Evolutionary conservation across 371 early-diverging fungal species (phyloP).

Genomic region (Mycotypha africana): DNA sequence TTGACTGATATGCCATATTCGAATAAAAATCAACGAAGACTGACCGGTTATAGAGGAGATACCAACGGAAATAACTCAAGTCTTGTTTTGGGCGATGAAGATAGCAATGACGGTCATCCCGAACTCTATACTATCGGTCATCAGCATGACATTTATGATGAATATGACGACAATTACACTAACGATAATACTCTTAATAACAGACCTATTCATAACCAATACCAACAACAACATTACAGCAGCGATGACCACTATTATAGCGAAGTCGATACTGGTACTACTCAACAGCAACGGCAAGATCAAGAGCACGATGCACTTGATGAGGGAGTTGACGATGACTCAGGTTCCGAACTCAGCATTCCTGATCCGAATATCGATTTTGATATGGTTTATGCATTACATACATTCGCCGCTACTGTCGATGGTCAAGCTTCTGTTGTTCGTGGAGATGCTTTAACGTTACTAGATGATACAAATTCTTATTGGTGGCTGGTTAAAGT

Average conservation of each 20-base stretch:
- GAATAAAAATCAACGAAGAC: conserved; percentile 14
- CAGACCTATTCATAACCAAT: conserved; percentile 36
- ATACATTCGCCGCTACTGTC: conserved; percentile 91
- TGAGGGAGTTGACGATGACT: conserved; percentile 46
- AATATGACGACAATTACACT: conserved; percentile 32
- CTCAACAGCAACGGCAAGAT: no score
- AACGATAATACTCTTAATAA: no score
- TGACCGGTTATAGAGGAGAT: conserved; percentile 19
- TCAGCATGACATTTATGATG: conserved; percentile 19
- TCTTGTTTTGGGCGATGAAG: no score
- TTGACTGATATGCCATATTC: no score
- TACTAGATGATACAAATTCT: conserved; percentile 93
- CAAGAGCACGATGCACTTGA: conserved; percentile 14
- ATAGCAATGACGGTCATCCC: neutral
- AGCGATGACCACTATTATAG: no score
- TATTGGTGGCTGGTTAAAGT: conserved; percentile 98
- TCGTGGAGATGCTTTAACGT: conserved; percentile 81
- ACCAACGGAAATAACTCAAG: neutral
- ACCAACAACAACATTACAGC: conserved; percentile 5
- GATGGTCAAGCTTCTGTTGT: conserved; percentile 94
- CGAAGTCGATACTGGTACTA: no score
- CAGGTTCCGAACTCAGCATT: conserved; percentile 51
- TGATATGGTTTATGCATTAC: conserved; percentile 84
- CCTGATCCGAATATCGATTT: conserved; percentile 75
- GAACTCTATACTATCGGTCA: conserved; percentile 27